Evolutionary conservation across 176 grass and related monocot species (phyloP), one percentile per base, ranked within the genome.

Genomic region (Musa beccarii): DNA sequence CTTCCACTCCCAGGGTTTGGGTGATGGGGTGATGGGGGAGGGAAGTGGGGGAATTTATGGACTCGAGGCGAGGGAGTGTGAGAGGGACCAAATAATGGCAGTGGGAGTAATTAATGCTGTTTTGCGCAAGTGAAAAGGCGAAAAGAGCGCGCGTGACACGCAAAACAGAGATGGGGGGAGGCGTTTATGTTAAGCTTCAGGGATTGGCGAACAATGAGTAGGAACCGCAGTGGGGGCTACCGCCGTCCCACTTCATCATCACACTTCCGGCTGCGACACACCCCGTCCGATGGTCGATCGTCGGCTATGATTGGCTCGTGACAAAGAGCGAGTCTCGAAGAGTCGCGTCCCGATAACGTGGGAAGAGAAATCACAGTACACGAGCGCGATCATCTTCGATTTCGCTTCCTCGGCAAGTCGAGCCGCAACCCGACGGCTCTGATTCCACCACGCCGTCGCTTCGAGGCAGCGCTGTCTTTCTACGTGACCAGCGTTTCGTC

Each of bases 1-100:
- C 68, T 4, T 70, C 68, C 68, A 10, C 68, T 4, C 52, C 68
- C 51, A 70, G 68, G 68, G 49, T 70, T 70, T 69, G 14, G 9
- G 19, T 15, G 20, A 21, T 34, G 13, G 22, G 34, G 25, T n/a
- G 67, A 51, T 16, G 1, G 68, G 5, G 49, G 8, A 21, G 68
- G 14, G 34, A 20, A 70, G 68, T 19, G 16, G 68, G 19, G 68
- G 17, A 1, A 70, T 70, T 70, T 70, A 70, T 70, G 16, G 68
- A 17, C 68, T 12, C 24, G 34, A n/a, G 13, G 67, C 34, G 16
- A 1, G 34, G 67, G 49, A 10, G 68, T 21, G 68, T 3, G 68
- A n/a, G 68, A 70, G 10, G 49, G 19, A 51, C 49, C 34, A 21
- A 50, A 70, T 70, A 17, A 70, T 70, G 68, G 34, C 68, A 51